These are phyloP conservation scores for Mortierella polycephala DNA, from an alignment of 371 early-diverging fungal genomes.

Conservation along the genomic window DNA sequence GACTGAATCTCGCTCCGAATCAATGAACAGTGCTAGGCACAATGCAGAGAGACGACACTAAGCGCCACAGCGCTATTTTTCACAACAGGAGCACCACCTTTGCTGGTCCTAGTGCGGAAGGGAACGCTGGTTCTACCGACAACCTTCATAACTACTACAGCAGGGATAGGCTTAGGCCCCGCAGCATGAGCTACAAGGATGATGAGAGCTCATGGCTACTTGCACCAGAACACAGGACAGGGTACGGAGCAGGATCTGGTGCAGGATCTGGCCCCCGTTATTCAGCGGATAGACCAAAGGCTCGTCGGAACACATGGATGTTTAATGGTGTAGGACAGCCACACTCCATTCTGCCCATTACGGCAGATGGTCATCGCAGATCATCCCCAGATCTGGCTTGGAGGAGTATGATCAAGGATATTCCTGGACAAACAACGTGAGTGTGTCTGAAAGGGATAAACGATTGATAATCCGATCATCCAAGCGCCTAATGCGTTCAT, in stretches of 20 bases:
- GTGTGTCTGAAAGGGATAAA: not conserved
- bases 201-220: no score
- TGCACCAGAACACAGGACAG: no score
- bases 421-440: conserved; percentile 45
- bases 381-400: conserved; percentile 9
- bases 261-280: not conserved
- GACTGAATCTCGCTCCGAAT: no score
- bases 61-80: no score
- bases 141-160: not conserved
- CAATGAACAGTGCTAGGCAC: no score
- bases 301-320: conserved; percentile 22
- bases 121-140: no score
- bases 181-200: no score
- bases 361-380: conserved; percentile 1
- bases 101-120: no score
- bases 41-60: no score
- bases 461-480: not conserved
- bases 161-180: not conserved
- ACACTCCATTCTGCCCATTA: conserved; percentile 2
- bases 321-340: conserved; percentile 12
- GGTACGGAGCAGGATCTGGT: not conserved
- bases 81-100: no score
- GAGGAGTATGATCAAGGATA: conserved; percentile 23
- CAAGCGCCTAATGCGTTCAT: not conserved
- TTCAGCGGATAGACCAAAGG: not conserved